phyloP scores from a whole-genome alignment of 257 asterid genomes.

The Scutellaria minor region DNA sequence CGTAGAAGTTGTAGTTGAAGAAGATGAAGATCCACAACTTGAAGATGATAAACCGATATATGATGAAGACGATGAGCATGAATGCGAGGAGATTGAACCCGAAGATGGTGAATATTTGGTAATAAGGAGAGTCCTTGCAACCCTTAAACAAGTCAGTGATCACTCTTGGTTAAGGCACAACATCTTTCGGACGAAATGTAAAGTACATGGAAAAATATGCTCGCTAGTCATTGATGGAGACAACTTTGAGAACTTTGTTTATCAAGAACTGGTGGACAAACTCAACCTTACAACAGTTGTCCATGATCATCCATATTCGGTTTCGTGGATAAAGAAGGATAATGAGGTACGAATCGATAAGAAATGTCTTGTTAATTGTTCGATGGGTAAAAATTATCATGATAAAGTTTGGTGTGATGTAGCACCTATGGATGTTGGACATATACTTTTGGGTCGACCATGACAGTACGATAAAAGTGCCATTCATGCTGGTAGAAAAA shows the following conservation, averaged over 20 bases:
- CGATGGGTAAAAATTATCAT: neutral
- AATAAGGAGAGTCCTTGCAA: neutral
- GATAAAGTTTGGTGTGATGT: neutral
- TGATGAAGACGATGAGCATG: constrained; percentile 11
- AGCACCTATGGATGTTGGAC: neutral
- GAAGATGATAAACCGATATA: neutral
- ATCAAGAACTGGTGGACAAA: constrained; percentile 21
- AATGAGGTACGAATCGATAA: constrained; percentile 2
- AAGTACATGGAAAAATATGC: neutral
- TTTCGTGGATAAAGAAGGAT: neutral
- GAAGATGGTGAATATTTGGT: constrained; percentile 24
- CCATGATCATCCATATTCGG: neutral
- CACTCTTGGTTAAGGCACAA: neutral
- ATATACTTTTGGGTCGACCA: constrained; percentile 17
- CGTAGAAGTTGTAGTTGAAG: neutral
- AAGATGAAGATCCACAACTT: neutral
- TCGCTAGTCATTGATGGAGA: constrained; percentile 12
- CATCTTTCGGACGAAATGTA: no score
- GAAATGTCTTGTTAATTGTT: neutral
- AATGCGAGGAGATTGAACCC: neutral
- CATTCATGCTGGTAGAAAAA: neutral
- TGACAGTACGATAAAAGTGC: constrained; percentile 3
- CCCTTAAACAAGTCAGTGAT: neutral
- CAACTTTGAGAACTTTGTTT: constrained; percentile 17
- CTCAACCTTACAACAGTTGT: neutral